Evolutionary conservation across 2,329 filamentous ascomycete species (phyloP).

Genomic region (Rutstroemia sp.): DNA sequence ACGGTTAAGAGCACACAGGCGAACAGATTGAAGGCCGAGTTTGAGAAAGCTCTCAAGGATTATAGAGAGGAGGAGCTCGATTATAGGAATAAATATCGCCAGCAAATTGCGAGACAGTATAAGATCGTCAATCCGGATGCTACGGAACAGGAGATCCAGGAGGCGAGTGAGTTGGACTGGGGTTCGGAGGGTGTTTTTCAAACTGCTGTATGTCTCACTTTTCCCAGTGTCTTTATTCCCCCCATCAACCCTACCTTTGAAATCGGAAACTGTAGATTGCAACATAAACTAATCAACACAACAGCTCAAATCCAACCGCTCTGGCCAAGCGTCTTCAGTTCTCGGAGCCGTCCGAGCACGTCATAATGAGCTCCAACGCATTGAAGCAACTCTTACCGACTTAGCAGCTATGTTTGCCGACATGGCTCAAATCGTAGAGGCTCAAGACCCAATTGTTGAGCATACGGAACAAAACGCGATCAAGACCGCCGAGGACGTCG

Average conservation of each 20-base stretch:
- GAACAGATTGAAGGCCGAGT: conserved; percentile 65
- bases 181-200: conserved; percentile 76
- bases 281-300: conserved; percentile 1
- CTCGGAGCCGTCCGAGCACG: conserved; percentile 74
- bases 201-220: conserved; percentile 52
- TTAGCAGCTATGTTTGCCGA: conserved; percentile 65
- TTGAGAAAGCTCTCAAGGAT: conserved; percentile 62
- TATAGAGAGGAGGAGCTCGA: conserved; percentile 65
- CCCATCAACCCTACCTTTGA: too few species aligned
- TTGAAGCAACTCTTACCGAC: conserved; percentile 67
- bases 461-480: conserved; percentile 58
- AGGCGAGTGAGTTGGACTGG: conserved; percentile 66
- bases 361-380: conserved; percentile 76
- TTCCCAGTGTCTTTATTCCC: too few species aligned
- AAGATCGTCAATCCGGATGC: conserved; percentile 76
- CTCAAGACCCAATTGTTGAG: conserved; percentile 59
- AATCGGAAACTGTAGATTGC: too few species aligned
- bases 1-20: conserved; percentile 64
- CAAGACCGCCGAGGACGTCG: conserved; percentile 57
- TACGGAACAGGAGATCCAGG: conserved; percentile 61
- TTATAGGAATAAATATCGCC: conserved; percentile 64
- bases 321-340: conserved; percentile 63
- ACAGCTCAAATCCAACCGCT: conserved; percentile 68
- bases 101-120: conserved; percentile 75
- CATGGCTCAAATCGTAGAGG: conserved; percentile 65